Evolutionary conservation across 78 protist species (phyloP).

Genomic region (Creolimax fragrantissima): DNA sequence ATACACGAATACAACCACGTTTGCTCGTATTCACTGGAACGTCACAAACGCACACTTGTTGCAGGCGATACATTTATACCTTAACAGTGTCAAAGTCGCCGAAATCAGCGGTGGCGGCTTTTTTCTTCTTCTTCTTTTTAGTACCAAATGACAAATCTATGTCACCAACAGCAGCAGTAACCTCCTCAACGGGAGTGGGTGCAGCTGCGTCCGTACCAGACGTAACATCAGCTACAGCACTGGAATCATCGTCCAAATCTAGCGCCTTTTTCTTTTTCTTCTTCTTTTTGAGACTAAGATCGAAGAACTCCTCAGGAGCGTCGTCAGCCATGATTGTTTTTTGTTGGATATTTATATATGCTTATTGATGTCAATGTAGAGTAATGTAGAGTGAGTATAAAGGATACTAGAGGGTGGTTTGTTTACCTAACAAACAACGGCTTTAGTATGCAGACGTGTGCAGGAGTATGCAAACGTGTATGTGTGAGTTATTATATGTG

Average conservation of each 20-base stretch:
- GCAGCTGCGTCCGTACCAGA: background rate
- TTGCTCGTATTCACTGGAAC: background rate
- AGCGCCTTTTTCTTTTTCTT: background rate
- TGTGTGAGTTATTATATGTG: too few species aligned
- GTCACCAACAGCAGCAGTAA: background rate
- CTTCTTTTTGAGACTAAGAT: background rate
- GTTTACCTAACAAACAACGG: too few species aligned
- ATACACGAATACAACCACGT: too few species aligned
- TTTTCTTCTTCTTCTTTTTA: conserved; percentile 10
- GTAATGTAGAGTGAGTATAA: too few species aligned
- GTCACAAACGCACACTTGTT: background rate
- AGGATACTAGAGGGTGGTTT: too few species aligned
- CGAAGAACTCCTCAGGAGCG: background rate
- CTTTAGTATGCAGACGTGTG: too few species aligned
- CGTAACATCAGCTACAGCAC: background rate
- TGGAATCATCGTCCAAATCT: background rate
- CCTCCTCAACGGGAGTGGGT: background rate
- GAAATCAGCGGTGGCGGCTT: background rate
- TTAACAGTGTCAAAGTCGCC: background rate
- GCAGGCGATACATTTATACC: background rate
- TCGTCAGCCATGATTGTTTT: background rate
- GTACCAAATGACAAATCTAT: background rate
- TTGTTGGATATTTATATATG: background rate
- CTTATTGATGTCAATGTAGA: too few species aligned
- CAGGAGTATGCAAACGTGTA: too few species aligned